Base-by-base conservation (phyloP, 768 basidiomycete species). In the Macrocybe gigantea region DNA sequence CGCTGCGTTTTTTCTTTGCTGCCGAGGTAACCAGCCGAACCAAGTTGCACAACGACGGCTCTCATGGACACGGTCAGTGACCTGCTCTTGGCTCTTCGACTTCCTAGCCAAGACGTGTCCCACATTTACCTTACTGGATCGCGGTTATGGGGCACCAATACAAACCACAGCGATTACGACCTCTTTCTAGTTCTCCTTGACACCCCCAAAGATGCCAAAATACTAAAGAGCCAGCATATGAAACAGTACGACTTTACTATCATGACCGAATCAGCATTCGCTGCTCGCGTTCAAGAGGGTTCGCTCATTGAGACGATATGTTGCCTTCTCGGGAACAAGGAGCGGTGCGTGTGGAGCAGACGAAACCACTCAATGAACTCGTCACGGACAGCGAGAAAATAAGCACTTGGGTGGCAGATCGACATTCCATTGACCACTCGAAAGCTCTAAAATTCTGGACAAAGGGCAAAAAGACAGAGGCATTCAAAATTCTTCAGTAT, bases 381-480 rank as follows among this genome's bases (percentile, higher is more conserved):
- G 31, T 55, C 39, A 47, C 45, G 33, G 52, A 46, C 9, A 44
- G 49, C 6, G 12, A 4, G 5, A 49, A 50, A 11, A 10, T 58
- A 6, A 41, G 49, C 0, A 44, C 38, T 8, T 57, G 60, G 56
- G 44, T 50, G 1, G 44, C 51, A 10, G 52, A 52, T 12, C 36
- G 58, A 35, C 38, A 37, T 33, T 13, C 11, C 29, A 48, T 48
- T 9, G 59, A 61, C 45, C 44, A 14, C 5, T 55, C 55, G 39
- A 60, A 60, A 48, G 60, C 60, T 5, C 52, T 49, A 41, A 60
- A 63, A 35, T 59, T 59, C 13, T 58, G 57, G 55, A 14, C 33
- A 36, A 62, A 59, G 46, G 53, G 54, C 40, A 54, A 47, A 44
- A 47, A 44, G 11, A 52, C 54, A 33, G 56, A 52, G 8, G 51